Percentiles rank a stretch among this genome's conserved stretches.
These are phyloP conservation scores for Jimgerdemannia lactiflua DNA, from an alignment of 192 early-diverging fungal species.

Conservation along the genomic window DNA sequence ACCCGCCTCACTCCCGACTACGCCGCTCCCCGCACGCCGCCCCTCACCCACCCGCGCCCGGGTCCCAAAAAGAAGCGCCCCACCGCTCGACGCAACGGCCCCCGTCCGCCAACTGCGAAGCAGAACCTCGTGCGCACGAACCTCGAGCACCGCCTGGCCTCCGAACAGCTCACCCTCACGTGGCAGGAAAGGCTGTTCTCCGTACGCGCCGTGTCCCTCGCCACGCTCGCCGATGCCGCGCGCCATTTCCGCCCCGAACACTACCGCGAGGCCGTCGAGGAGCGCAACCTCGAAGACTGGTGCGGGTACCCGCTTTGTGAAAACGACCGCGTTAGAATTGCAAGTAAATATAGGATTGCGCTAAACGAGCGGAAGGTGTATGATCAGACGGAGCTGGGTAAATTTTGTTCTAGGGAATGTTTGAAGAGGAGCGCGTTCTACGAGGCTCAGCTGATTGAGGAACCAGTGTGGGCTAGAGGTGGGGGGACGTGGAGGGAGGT, in stretches of 20 bases:
- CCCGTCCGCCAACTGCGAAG: constrained; percentile 8
- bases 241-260: constrained; percentile 61
- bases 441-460: constrained; percentile 65
- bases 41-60: not conserved
- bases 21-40: not conserved
- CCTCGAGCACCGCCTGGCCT: constrained; percentile 20
- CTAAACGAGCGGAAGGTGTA: constrained; percentile 70
- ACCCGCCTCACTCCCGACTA: not conserved
- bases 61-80: not conserved
- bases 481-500: not conserved
- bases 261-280: constrained; percentile 69
- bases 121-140: constrained; percentile 23
- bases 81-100: not conserved
- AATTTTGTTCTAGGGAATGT: constrained; percentile 71
- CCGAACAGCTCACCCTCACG: constrained; percentile 20
- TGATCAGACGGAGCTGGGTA: constrained; percentile 63
- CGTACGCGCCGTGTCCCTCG: not conserved
- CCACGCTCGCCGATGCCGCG: constrained; percentile 33
- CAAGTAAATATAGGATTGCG: constrained; percentile 70
- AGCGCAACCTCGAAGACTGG: constrained; percentile 61
- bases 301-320: constrained; percentile 87
- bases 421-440: constrained; percentile 71
- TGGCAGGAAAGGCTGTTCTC: constrained; percentile 36
- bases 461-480: constrained; percentile 71
- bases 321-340: constrained; percentile 33